Evolutionary conservation across 306 rosid species (phyloP).

Genomic region (Begonia fuchsioides): DNA sequence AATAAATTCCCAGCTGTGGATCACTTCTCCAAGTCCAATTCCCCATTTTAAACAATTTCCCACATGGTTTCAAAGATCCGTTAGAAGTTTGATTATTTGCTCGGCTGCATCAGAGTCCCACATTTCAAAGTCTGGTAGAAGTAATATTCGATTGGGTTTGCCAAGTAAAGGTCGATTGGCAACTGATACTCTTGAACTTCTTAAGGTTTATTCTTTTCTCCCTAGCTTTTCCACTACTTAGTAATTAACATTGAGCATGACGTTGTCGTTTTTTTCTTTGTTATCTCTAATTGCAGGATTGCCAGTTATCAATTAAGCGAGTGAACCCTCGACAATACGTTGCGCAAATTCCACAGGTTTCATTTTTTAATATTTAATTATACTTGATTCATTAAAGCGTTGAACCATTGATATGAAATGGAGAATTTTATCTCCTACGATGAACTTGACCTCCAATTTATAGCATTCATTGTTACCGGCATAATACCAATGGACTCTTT

Average conservation of each 20-base stretch:
- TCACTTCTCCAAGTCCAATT: not conserved
- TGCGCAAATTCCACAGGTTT: constrained; percentile 79
- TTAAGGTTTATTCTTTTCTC: constrained; percentile 30
- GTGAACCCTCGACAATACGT: constrained; percentile 85
- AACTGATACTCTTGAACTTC: constrained; percentile 67
- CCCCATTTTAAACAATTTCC: constrained; percentile 1
- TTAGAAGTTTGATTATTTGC: constrained; percentile 13
- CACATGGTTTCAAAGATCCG: not conserved
- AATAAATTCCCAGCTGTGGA: too few species aligned
- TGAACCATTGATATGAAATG: too few species aligned
- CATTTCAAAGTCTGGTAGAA: constrained; percentile 21
- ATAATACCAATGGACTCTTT: too few species aligned
- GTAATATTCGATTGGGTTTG: constrained; percentile 61
- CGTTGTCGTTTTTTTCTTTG: not conserved
- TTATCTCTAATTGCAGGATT: constrained; percentile 23
- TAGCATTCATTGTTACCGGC: too few species aligned
- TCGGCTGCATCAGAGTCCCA: constrained; percentile 24
- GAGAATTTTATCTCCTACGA: too few species aligned
- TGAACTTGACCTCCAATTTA: too few species aligned
- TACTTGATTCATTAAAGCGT: too few species aligned
- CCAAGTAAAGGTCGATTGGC: constrained; percentile 96
- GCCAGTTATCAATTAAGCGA: constrained; percentile 82
- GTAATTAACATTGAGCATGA: not conserved
- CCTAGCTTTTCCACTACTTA: not conserved
- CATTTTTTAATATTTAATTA: not conserved